These are phyloP conservation scores for Paramyrothecium sp. DNA, from an alignment of 2,329 filamentous ascomycete species.

Conservation along the genomic window DNA sequence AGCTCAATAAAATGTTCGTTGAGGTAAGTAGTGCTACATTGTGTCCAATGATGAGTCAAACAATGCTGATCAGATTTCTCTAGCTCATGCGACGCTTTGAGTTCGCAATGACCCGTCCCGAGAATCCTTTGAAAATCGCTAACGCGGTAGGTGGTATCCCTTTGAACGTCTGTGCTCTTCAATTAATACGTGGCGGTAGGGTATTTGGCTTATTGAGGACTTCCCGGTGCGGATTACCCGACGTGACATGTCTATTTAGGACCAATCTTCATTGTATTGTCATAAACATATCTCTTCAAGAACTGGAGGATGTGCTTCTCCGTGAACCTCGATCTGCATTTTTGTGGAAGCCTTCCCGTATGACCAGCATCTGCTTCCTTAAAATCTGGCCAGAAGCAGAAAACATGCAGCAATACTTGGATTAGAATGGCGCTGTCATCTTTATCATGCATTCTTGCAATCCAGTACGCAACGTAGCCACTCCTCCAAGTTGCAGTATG, in stretches of 20 bases:
- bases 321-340: no score
- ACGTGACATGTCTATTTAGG: constrained; percentile 1
- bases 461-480: no score
- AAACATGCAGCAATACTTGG: no score
- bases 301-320: no score
- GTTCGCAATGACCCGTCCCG: constrained; percentile 9
- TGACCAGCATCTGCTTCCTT: no score
- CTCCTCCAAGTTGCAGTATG: no score
- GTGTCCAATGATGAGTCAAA: neutral
- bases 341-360: no score
- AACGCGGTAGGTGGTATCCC: constrained; percentile 9
- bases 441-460: no score
- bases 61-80: neutral
- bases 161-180: neutral
- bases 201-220: constrained; percentile 15
- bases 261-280: no score
- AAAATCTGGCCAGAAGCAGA: no score
- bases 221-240: constrained; percentile 12
- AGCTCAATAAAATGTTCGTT: constrained; percentile 40
- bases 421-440: no score
- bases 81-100: constrained; percentile 14
- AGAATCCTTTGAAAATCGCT: constrained; percentile 7
- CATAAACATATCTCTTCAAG: no score
- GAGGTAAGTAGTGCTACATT: constrained; percentile 28
- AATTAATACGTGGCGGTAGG: constrained; percentile 2